Percentiles rank a stretch among this genome's conserved stretches.
Conservation (phyloP, 148 eudicot genomes). For the Selenicereus undatus region DNA sequence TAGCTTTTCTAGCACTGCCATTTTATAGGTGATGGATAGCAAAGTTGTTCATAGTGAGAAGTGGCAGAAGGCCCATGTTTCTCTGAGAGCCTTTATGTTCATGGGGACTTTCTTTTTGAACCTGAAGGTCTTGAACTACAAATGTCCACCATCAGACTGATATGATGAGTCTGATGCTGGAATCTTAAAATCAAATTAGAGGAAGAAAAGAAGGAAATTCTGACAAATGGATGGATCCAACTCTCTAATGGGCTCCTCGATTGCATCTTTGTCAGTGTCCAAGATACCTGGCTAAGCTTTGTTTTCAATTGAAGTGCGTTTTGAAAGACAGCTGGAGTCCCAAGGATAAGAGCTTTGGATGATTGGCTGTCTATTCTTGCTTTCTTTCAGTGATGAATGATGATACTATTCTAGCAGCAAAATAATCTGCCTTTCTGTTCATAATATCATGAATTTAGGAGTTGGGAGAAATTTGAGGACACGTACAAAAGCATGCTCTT, state of each 20-base stretch:
- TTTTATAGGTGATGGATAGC: not conserved
- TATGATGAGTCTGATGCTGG: not conserved
- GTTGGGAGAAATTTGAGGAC: slow-evolving; percentile 91
- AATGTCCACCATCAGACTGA: not conserved
- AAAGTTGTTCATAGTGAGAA: not conserved
- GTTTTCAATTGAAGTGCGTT: not conserved
- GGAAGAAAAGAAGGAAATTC: not conserved
- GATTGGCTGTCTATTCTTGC: not conserved
- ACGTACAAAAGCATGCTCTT: slow-evolving; percentile 73
- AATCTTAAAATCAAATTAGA: not conserved
- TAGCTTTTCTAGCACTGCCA: not conserved
- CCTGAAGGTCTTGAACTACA: no score
- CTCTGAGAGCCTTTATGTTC: not conserved
- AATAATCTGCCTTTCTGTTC: not conserved
- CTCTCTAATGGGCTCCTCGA: not conserved
- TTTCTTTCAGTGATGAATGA: not conserved
- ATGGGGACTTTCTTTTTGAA: not conserved
- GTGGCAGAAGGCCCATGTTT: not conserved
- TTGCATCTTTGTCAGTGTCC: not conserved
- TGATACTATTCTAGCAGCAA: not conserved
- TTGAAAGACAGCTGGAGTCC: not conserved
- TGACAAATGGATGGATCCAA: not conserved
- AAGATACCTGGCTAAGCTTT: not conserved
- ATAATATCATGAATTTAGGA: slow-evolving; percentile 34
- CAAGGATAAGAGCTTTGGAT: not conserved